phyloP scores from a whole-genome alignment of 208 protist genomes.

The Trypanosoma vivax region DNA sequence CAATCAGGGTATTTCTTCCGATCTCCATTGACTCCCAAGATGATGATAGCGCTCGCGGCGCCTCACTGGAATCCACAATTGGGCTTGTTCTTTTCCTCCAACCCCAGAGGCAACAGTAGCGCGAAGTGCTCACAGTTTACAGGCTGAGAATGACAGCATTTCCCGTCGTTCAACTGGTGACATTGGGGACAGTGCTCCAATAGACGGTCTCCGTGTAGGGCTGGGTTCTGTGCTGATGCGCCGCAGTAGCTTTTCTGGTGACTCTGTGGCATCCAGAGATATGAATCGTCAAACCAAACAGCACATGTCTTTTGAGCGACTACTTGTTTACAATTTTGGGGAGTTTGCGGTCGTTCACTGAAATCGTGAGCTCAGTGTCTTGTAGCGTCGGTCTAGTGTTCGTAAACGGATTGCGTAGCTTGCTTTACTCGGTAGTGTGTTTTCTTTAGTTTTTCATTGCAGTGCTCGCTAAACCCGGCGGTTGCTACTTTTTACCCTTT shows the following conservation, averaged over 20 bases:
- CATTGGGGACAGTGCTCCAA: no score
- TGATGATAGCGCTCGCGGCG: neutral
- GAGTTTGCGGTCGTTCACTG: constrained; percentile 18
- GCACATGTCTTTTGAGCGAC: constrained; percentile 14
- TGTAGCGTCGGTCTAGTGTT: constrained; percentile 8
- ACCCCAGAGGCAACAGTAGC: no score
- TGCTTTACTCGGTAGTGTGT: neutral
- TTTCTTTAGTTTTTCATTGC: constrained; percentile 10
- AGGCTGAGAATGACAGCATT: no score
- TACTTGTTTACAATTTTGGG: constrained; percentile 29
- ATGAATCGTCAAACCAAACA: neutral
- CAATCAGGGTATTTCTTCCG: constrained; percentile 68
- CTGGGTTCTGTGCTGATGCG: neutral
- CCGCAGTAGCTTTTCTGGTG: constrained; percentile 16
- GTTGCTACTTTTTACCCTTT: no score
- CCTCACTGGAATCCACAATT: neutral
- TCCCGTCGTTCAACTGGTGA: no score
- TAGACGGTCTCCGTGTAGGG: neutral
- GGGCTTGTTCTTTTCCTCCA: no score
- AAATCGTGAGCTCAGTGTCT: constrained; percentile 5
- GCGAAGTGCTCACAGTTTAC: no score
- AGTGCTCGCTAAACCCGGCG: neutral
- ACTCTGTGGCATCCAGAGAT: neutral
- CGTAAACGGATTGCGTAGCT: neutral
- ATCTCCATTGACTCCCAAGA: constrained; percentile 19